A percentile compares a stretch with the other conserved stretches of the same genome.
These are phyloP conservation scores for Fusarium lateritium DNA, from an alignment of 2,329 filamentous ascomycete genomes.

Conservation along the genomic window DNA sequence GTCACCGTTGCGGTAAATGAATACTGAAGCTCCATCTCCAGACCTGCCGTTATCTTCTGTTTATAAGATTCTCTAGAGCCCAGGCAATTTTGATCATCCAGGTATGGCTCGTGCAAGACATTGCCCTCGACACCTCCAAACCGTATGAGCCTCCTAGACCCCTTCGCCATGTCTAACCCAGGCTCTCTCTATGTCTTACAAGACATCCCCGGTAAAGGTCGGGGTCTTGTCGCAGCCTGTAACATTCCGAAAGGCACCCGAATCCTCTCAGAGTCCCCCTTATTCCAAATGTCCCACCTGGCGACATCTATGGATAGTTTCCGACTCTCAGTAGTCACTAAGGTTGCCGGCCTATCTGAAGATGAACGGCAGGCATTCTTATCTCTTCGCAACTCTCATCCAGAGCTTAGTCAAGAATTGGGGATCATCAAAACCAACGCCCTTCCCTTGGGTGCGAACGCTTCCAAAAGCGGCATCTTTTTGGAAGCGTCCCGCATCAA, in stretches of 20 bases:
- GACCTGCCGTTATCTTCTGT: too few relatives aligned
- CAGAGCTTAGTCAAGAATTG: not conserved
- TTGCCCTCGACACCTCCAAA: too few relatives aligned
- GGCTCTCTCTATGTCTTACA: not conserved
- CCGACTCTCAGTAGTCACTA: not conserved
- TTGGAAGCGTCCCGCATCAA: conserved; percentile 47
- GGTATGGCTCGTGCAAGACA: not conserved
- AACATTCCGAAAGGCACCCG: conserved; percentile 35
- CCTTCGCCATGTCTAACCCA: not conserved
- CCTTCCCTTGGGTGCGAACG: conserved; percentile 4
- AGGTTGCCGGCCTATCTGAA: not conserved
- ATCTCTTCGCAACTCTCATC: conserved; percentile 2
- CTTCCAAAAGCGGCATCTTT: conserved; percentile 36
- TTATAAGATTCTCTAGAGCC: too few relatives aligned
- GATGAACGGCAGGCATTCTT: conserved; percentile 7
- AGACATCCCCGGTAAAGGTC: conserved; percentile 26
- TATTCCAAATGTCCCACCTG: not conserved
- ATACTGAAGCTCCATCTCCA: too few relatives aligned
- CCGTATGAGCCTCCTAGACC: not conserved
- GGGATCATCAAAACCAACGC: conserved; percentile 29
- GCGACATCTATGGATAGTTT: not conserved
- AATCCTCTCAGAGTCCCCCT: conserved; percentile 24
- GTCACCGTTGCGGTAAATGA: too few relatives aligned
- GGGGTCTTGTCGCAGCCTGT: conserved; percentile 20
- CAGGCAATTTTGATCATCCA: too few relatives aligned